Base-by-base conservation (phyloP, 2,329 filamentous ascomycete genomes). In the Exophiala aquamarina region DNA sequence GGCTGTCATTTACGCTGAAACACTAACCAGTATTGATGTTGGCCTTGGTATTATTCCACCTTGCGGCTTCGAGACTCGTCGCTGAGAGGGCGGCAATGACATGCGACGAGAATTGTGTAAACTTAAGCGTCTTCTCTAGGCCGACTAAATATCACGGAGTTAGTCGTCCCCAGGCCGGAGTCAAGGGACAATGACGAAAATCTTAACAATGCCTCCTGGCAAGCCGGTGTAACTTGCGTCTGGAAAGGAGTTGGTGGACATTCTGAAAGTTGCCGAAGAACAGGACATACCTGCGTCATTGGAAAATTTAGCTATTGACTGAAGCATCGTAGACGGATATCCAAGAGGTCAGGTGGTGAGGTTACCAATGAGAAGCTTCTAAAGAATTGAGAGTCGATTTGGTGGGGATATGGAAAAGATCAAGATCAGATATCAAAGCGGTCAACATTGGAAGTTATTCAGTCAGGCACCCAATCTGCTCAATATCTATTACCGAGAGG, bases 81-180 rank as follows among this genome's bases (percentile, higher is more conserved):
- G 53, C 41, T 2, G 56, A 60, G 10, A 58, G 18, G 7, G 35
- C 11, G 10, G 15, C 59, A n/a, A 60, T 55, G 14, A 70, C 59
- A 42, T 67, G 64, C 9, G 63, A 60, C 14, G 65, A 39, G 8
- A 66, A 65, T 45, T 71, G 69, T 28, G 69, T 54, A 2, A 71
- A 54, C 17, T 69, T 68, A 3, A 71, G 59, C 7, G 61, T 63
- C 50, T 68, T 69, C 41, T 71, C 69, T 29, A 71, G 39, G 4
- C 45, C 52, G 21, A 44, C 52, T 53, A 6, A 9, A 3, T 20
- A 7, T 28, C 28, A 11, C 18, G 8, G 17, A 21, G 8, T 18
- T 23, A 26, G 23, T 11, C 23, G 23, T 26, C 6, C 6, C 23
- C 23, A 26, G 11, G 11, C 11, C 11, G 6, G 10, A 14, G 3